Base-by-base conservation (phyloP, 768 basidiomycete genomes). In the Kockovaella imperatae region DNA sequence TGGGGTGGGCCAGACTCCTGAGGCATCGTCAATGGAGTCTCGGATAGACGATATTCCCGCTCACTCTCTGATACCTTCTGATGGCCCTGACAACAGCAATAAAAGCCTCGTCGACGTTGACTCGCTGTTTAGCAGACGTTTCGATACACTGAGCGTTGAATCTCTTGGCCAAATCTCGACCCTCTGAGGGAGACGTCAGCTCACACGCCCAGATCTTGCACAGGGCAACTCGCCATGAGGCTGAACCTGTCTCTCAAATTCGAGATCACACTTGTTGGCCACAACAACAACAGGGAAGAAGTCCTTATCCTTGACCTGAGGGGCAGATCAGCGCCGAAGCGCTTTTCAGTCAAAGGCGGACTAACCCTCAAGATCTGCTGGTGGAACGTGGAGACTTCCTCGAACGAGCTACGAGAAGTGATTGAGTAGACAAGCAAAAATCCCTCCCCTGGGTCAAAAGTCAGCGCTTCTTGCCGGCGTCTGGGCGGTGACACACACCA, bases 381-480 rank as follows among this genome's bases (percentile, higher is more conserved):
- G 66, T 90, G 86, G 80, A 97, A 95, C 5, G 83, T 86, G 71
- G 80, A 84, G 65, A 96, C 91, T 78, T 96, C 88, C 73, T 96
- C 89, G 67, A 96, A 97, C 38, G 91, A 93, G 71, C 87, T 85
- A 57, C 91, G 83, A 25, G 89, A 90, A n/a, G 93, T 95, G 74
- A 95, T 96, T 43, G 88, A 89, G 73, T 97, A 97, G 49, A 96
- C 90, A 54, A 97, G 82, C 35, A 97, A 79, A 77, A 97, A 97
- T 10, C 91, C 93, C 73, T 97, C 91, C 52, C 93, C 93, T 23
- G 54, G 36, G 18, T 38, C 10, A 10, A 42, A 11, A 18, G 40
- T 26, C 24, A 28, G 40, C 20, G 10, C 10, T 10, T 10, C 10
- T n/a, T 18, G 14, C 8, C 15, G 4, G 10, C 15, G 18, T 11